A percentile compares a stretch with the other conserved stretches of the same genome.
These are phyloP conservation scores for Cyclotella atomus DNA, from an alignment of 108 stramenopile genomes.

Conservation along the genomic window DNA sequence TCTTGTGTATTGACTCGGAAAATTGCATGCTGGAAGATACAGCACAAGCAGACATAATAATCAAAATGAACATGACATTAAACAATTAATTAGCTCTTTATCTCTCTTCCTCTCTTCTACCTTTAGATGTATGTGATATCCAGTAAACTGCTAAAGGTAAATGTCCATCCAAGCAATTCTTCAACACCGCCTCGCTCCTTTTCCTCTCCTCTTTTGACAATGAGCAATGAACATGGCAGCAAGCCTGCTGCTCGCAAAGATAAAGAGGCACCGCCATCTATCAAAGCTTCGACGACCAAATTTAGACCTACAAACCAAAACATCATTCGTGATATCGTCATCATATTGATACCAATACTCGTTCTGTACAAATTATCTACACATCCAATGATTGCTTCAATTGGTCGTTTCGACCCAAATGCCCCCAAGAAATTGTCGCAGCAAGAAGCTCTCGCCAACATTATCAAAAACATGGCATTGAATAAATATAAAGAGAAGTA, in stretches of 20 bases:
- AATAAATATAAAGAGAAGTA: constrained; percentile 14
- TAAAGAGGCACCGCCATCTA: neutral
- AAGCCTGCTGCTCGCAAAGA: neutral
- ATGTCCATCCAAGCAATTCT: too few relatives aligned
- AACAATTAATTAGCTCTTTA: too few relatives aligned
- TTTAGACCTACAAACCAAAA: neutral
- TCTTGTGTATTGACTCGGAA: too few relatives aligned
- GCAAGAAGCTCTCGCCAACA: constrained; percentile 8
- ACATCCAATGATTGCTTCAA: constrained; percentile 23
- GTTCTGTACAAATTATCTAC: constrained; percentile 24
- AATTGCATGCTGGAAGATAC: too few relatives aligned
- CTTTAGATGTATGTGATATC: too few relatives aligned
- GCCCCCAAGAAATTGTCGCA: constrained; percentile 3
- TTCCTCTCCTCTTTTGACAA: neutral
- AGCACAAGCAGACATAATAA: too few relatives aligned
- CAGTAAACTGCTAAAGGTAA: too few relatives aligned
- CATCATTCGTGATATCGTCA: constrained; percentile 25
- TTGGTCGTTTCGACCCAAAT: constrained; percentile 15
- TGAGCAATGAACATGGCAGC: neutral
- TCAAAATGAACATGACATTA: too few relatives aligned
- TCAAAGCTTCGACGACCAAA: neutral
- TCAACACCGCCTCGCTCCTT: too few relatives aligned
- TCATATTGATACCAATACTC: constrained; percentile 15
- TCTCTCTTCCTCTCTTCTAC: too few relatives aligned
- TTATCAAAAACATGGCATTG: constrained; percentile 10